Evolutionary conservation across 805 yeast species (phyloP).

Genomic region (Kuraishia hungarica): DNA sequence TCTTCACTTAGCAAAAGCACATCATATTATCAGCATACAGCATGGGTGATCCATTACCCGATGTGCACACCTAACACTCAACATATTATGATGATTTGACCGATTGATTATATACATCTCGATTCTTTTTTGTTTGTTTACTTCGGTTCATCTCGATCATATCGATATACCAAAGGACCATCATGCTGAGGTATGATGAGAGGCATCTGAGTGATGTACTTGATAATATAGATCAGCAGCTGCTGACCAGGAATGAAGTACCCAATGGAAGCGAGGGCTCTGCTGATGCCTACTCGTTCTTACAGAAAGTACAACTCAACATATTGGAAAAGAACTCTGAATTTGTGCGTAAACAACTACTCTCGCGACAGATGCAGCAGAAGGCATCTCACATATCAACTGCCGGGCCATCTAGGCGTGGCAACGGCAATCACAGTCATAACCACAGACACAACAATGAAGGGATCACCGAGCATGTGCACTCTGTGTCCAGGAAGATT

Average conservation of each 20-base stretch:
- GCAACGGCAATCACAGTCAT: background rate
- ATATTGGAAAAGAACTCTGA: slow-evolving; percentile 1
- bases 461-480: background rate
- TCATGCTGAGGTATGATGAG: background rate
- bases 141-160: background rate
- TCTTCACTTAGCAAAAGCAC: no score
- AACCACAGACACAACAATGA: background rate
- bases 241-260: background rate
- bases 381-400: slow-evolving; percentile 3
- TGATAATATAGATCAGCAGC: background rate
- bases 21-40: no score
- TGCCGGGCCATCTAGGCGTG: background rate
- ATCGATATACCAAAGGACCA: background rate
- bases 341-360: slow-evolving; percentile 1
- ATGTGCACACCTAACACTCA: no score
- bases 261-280: background rate
- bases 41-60: no score
- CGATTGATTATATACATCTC: no score
- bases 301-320: background rate
- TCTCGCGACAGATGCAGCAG: slow-evolving; percentile 1
- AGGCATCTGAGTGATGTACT: background rate
- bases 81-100: no score
- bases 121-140: no score
- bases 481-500: background rate
- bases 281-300: slow-evolving; percentile 7